Percentiles rank a stretch among this genome's conserved stretches.
Conservation (phyloP, 371 early-diverging fungal genomes). For the Mortierella sp. region DNA sequence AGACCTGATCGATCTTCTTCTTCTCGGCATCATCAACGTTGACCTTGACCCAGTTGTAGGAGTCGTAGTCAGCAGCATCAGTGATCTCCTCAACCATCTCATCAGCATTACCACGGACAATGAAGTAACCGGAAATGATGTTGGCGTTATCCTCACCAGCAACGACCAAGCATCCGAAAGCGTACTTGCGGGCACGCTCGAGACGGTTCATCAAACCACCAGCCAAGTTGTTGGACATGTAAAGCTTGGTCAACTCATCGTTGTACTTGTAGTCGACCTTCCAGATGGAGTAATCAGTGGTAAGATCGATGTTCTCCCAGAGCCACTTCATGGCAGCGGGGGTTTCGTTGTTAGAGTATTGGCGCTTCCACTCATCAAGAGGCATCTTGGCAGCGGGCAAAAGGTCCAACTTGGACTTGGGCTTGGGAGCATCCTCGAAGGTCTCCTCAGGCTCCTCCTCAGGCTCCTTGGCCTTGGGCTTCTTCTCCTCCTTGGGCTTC, state of each 20-base stretch:
- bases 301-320: conserved; percentile 89
- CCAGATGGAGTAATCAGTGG: conserved; percentile 90
- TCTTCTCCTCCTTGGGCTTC: conserved; percentile 53
- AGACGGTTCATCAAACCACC: conserved; percentile 95
- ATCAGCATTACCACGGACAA: conserved; percentile 83
- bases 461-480: conserved; percentile 57
- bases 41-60: conserved; percentile 83
- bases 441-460: conserved; percentile 69
- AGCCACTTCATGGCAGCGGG: conserved; percentile 93
- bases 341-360: conserved; percentile 96
- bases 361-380: conserved; percentile 95
- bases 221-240: conserved; percentile 92
- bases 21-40: conserved; percentile 63
- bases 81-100: conserved; percentile 88
- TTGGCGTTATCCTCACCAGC: conserved; percentile 92
- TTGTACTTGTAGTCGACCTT: conserved; percentile 93
- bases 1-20: conserved; percentile 57
- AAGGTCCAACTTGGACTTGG: conserved; percentile 91
- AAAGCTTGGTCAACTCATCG: conserved; percentile 81
- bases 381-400: conserved; percentile 87
- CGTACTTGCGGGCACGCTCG: conserved; percentile 95
- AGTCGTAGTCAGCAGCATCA: conserved; percentile 92
- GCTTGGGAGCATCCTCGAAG: conserved; percentile 82
- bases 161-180: conserved; percentile 91
- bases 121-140: conserved; percentile 93